Conservation (phyloP, 169 alveolate genomes). For the Plasmodium yoelii region DNA sequence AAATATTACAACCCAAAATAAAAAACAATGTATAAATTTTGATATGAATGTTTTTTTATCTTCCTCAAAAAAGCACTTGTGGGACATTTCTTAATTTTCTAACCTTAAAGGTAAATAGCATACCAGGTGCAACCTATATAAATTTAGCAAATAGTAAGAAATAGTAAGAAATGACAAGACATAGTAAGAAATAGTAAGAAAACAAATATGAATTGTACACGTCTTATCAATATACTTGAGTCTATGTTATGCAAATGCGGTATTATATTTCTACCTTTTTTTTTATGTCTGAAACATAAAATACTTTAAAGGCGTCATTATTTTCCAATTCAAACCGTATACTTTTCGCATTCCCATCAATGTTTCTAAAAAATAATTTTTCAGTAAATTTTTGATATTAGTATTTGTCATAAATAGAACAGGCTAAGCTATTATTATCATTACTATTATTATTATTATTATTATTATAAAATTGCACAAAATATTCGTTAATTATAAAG, state of each 20-base stretch:
- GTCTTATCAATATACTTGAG: background rate
- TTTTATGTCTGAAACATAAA: conserved; percentile 39
- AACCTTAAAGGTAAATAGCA: conserved; percentile 69
- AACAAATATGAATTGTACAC: conserved; percentile 1
- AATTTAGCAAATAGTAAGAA: background rate
- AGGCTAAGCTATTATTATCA: background rate
- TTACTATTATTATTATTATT: no score
- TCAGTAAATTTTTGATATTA: background rate
- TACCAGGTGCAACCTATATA: conserved; percentile 67
- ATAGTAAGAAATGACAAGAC: no score
- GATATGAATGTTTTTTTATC: background rate
- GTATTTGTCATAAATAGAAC: background rate
- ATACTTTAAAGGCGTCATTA: conserved; percentile 23
- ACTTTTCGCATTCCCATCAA: conserved; percentile 39
- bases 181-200: conserved; percentile 11
- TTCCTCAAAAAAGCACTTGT: background rate
- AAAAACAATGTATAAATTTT: background rate
- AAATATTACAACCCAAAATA: no score
- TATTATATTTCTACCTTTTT: conserved; percentile 32
- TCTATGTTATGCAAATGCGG: conserved; percentile 1
- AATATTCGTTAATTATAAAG: no score
- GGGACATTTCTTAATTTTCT: background rate
- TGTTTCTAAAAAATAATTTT: conserved; percentile 26
- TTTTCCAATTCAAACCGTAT: conserved; percentile 20
- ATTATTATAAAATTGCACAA: no score